Base-by-base conservation (phyloP, 192 early-diverging fungal genomes). In the Umbelopsis sp. region DNA sequence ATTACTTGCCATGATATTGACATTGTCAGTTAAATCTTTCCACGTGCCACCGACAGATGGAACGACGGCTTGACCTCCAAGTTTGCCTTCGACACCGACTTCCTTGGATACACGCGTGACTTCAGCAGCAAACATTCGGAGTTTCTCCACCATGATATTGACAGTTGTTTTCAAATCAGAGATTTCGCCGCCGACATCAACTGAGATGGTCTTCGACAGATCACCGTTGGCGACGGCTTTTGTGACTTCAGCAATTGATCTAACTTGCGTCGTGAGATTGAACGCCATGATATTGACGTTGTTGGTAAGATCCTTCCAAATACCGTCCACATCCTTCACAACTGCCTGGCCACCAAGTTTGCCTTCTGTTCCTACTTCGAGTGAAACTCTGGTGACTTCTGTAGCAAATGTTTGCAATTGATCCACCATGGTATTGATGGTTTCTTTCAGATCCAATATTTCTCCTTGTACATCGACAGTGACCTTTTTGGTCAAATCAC, bases 301-400 rank as follows among this genome's bases (percentile, higher is more conserved):
- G 44, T 52, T 71, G 23, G 82, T 79, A 1, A 90, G 71, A 50
- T 86, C 85, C 35, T 80, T 85, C 90, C 88, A 89, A 1, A 83
- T 88, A 13, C 90, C 88, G 13, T 77, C 86, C 0, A 89, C 79
- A 71, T 71, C 86, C 45, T 80, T 74, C 20, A 88, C 84, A 11
- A 81, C 74, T 41, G 86, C 89, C 71, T 89, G 89, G 0, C 82
- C 85, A 2, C 90, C 91, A 9, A 92, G 72, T 33, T 78, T 80
- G 1, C 91, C 91, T 65, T 89, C 84, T 2, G 88, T 91, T 18
- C 91, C 91, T 13, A 92, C 91, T 74, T 91, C 89, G 9, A 78
- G 78, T 1, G 91, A 88, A 1, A 93, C 90, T 51, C 91, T 86
- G 0, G 88, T 88, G 0, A 91, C 89, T 71, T 91, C 90, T 0